Evolutionary conservation across 1,139 yeast species (phyloP), one percentile per base, ranked within the genome.

Genomic region (Pichia sp.): DNA sequence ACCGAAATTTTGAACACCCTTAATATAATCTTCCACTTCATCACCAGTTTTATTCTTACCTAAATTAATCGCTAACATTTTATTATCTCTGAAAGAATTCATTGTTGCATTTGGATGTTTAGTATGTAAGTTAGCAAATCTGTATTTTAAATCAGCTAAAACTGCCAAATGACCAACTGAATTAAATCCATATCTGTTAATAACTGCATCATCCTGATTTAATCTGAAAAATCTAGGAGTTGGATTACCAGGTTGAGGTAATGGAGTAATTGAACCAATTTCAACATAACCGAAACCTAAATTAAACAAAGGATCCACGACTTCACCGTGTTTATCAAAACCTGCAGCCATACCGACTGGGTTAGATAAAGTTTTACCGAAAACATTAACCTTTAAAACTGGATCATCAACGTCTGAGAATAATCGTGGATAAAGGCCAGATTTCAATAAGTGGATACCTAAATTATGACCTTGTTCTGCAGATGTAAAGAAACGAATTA

Each of bases 321-420:
- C 95, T 57, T 87, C 95, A 39, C 88, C 98, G 55, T 89, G 84
- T 63, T 89, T 89, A 61, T 89, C 98, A 50, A 89, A 73, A 11
- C 98, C 98, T 26, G 98, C 97, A 37, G 97, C 97, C 54, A 89
- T 72, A 7, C 97, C 97, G 43, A 89, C 68, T 18, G 97, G 97
- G 43, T 80, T 80, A 24, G 73, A 69, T 56, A 89, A 64, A 1
- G 57, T 64, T 39, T 68, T 72, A 6, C 87, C 88, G 59, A 84
- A 83, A 1, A 80, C 82, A 33, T 72, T 60, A 14, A 80, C 87
- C 8, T 74, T 66, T 50, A 84, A 66, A 5, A 65, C 62, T 4
- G 72, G 72, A 45, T 75, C 75, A 47, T 75, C 80, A 31, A 65
- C 64, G 48, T 78, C 85, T 37, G 70, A 70, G 48, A 69, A 69